Base-by-base conservation (phyloP, 352 stramenopile species). In the Globisporangium barbulae region DNA sequence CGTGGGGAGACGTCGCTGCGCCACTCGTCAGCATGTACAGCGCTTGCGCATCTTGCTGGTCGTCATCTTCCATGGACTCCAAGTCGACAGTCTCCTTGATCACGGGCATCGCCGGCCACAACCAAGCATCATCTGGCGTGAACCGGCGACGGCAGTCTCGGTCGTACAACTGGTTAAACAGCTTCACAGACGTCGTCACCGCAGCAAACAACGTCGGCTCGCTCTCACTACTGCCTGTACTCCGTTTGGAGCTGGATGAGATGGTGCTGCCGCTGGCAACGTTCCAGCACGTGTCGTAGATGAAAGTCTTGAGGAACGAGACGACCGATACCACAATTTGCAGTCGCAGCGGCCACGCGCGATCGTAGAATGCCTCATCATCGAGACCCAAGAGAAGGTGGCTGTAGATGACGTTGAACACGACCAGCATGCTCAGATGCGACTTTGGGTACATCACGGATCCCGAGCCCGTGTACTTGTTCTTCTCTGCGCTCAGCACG, bases 131-230 rank as follows among this genome's bases (percentile, higher is more conserved):
- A 2, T 80, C 74, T 10, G 59, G 17, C 45, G 79, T 73, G 61
- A 89, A 86, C 10, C 64, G 65, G 21, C 77, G 78, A 30, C 83
- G 76, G 35, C 73, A 87, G 54, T 92, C 78, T 1, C 85, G 85
- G 59, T 89, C 83, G 53, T 90, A 91, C 10, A 94, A 68, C 61
- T 91, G 83, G 59, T 94, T 94, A 59, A 90, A 92, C 12, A 94
- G 70, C 67, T 89, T 89, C 10, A 92, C 71, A 0, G 81, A 81
- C 1, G 80, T 83, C 37, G 83, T 81, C 31, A 91, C 72, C 0
- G 71, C 59, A 1, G 78, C 69, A 39, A 93, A 83, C 17, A 83
- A 50, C 21, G 64, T 56, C 31, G 75, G 53, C 5, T 81, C 70
- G 10, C 49, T 61, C 30, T 77, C 53, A 5, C 59, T n/a, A 55